Percentiles rank a stretch among this genome's conserved stretches.
These are phyloP conservation scores for Croton laevigatus DNA, from an alignment of 441 rosid species.

Conservation along the genomic window DNA sequence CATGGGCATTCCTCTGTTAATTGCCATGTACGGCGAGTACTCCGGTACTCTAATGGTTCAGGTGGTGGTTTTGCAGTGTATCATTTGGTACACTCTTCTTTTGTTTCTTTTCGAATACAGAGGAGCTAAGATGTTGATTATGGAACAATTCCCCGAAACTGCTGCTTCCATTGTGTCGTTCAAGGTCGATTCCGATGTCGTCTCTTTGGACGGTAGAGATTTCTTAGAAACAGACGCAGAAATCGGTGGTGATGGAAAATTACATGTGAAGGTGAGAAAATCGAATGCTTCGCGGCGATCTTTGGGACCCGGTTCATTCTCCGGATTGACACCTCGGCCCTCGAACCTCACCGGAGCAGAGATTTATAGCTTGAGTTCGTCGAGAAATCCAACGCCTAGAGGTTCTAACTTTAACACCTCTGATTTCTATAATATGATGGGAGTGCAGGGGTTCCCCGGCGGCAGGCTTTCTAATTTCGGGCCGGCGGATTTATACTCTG, in stretches of 20 bases:
- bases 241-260: constrained; percentile 84
- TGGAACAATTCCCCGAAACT: constrained; percentile 90
- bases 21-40: constrained; percentile 56
- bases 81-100: constrained; percentile 74
- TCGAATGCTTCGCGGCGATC: constrained; percentile 84
- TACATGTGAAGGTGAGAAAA: constrained; percentile 77
- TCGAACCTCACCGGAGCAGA: constrained; percentile 80
- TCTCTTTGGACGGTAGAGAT: constrained; percentile 79
- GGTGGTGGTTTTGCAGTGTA: constrained; percentile 70
- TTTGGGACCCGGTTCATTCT: constrained; percentile 50
- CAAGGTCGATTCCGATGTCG: constrained; percentile 86
- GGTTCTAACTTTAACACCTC: constrained; percentile 93
- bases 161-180: constrained; percentile 94
- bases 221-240: constrained; percentile 86
- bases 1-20: constrained; percentile 71
- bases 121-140: constrained; percentile 74
- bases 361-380: constrained; percentile 87
- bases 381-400: constrained; percentile 83
- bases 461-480: constrained; percentile 73
- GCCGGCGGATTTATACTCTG: constrained; percentile 63
- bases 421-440: constrained; percentile 88
- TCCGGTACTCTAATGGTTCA: constrained; percentile 73
- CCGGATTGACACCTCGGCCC: constrained; percentile 64
- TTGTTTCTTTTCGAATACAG: constrained; percentile 65
- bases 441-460: constrained; percentile 57